Conservation (phyloP, 2,329 filamentous ascomycete species). For the Cladobotryum protrusum region DNA sequence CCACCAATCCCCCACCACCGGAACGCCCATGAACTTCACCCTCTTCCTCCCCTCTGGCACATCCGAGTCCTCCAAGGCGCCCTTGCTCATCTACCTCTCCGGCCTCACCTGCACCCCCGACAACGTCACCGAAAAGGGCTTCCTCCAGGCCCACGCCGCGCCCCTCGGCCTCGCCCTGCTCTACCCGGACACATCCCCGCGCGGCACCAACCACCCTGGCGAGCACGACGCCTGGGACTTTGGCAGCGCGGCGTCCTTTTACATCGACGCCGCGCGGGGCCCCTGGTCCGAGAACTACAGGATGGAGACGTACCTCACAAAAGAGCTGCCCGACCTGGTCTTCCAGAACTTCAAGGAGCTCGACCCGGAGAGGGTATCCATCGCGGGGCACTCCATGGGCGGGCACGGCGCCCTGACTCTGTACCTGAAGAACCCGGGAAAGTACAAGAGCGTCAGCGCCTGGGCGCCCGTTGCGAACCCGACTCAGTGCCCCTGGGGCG, state of each 20-base stretch:
- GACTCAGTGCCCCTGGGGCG: conserved; percentile 78
- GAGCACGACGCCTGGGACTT: conserved; percentile 92
- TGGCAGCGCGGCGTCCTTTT: conserved; percentile 87
- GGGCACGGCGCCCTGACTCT: conserved; percentile 91
- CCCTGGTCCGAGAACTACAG: conserved; percentile 76
- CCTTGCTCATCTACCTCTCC: conserved; percentile 87
- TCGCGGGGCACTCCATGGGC: conserved; percentile 95
- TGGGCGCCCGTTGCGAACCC: conserved; percentile 91
- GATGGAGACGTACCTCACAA: conserved; percentile 91
- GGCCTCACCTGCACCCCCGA: conserved; percentile 93
- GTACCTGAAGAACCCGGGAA: conserved; percentile 84
- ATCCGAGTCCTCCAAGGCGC: conserved; percentile 49
- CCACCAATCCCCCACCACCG: conserved; percentile 72
- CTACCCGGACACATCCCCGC: conserved; percentile 91
- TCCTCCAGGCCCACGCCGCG: conserved; percentile 80
- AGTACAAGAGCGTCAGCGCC: conserved; percentile 82
- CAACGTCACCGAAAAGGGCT: conserved; percentile 75
- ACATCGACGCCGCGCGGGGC: conserved; percentile 73
- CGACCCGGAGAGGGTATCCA: conserved; percentile 65
- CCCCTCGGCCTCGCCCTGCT: conserved; percentile 82
- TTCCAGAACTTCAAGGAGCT: conserved; percentile 66
- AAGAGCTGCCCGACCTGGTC: conserved; percentile 74
- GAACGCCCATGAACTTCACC: conserved; percentile 87
- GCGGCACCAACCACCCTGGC: conserved; percentile 71
- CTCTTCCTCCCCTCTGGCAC: conserved; percentile 80